Conservation (phyloP, 1,284 basidiomycete genomes). For the Naganishia cerealis region DNA sequence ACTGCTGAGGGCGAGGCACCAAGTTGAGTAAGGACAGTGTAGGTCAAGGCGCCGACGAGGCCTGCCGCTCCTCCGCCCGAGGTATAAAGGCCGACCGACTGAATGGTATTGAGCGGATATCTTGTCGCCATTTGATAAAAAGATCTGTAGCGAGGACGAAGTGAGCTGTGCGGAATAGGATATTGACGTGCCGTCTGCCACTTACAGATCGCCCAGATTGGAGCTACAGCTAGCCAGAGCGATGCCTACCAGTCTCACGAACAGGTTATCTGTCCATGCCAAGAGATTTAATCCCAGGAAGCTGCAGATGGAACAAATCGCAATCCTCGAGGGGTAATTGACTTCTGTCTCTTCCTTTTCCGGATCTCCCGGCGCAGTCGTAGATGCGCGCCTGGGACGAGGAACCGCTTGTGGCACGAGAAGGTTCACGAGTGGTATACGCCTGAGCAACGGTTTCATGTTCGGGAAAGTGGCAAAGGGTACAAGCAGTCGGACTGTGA, state of each 20-base stretch:
- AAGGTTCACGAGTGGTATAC: constrained; percentile 22
- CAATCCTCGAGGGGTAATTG: constrained; percentile 32
- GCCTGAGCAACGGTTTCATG: constrained; percentile 25
- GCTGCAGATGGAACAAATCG: constrained; percentile 25
- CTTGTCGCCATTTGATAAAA: constrained; percentile 33
- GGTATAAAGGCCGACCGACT: constrained; percentile 31
- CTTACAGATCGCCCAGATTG: constrained; percentile 33
- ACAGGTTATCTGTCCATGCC: constrained; percentile 26
- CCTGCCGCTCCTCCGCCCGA: constrained; percentile 31
- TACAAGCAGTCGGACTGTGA: constrained; percentile 30
- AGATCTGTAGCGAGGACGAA: constrained; percentile 4
- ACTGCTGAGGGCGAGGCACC: constrained; percentile 31
- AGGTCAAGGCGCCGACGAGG: constrained; percentile 31
- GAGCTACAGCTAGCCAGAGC: constrained; percentile 31
- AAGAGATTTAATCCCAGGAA: constrained; percentile 30
- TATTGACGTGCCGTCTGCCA: not conserved
- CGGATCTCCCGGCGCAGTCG: not conserved
- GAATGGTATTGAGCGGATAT: constrained; percentile 26
- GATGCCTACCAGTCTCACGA: constrained; percentile 26
- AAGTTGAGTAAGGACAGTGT: constrained; percentile 30
- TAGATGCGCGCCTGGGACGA: constrained; percentile 6
- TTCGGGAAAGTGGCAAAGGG: constrained; percentile 28
- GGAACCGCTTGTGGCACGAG: constrained; percentile 13
- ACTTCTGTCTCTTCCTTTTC: constrained; percentile 32
- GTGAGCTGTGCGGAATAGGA: not conserved